Evolutionary conservation across 495 filamentous ascomycete species (phyloP).

Genomic region (Acidomyces sp.): DNA sequence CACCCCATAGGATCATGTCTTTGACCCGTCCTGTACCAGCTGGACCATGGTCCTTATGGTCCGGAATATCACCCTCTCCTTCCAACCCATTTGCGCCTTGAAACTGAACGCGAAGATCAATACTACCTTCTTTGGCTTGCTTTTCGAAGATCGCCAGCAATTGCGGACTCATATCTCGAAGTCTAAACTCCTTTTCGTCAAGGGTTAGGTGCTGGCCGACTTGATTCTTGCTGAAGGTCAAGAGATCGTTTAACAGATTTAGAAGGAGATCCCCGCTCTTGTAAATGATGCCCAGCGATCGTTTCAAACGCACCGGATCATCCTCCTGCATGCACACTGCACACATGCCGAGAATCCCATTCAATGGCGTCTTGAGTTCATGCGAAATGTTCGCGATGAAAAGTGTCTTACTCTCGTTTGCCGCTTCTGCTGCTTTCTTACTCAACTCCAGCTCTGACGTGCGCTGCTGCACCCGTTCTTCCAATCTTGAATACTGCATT

Average conservation of each 20-base stretch:
- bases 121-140: conserved; percentile 65
- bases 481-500: conserved; percentile 69
- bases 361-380: conserved; percentile 82
- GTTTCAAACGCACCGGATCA: conserved; percentile 59
- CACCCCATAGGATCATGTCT: conserved; percentile 75
- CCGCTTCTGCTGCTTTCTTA: conserved; percentile 81
- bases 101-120: conserved; percentile 58
- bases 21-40: conserved; percentile 50
- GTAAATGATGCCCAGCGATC: conserved; percentile 72
- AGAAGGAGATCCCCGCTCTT: conserved; percentile 79
- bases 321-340: conserved; percentile 85
- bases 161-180: conserved; percentile 68
- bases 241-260: conserved; percentile 76
- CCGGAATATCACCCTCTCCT: conserved; percentile 6
- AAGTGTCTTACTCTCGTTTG: conserved; percentile 86
- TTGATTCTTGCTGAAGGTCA: conserved; percentile 90
- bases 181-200: conserved; percentile 72
- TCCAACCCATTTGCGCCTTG: conserved; percentile 37
- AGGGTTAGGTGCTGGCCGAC: conserved; percentile 65
- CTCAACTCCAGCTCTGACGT: conserved; percentile 75
- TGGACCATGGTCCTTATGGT: conserved; percentile 44
- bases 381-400: conserved; percentile 96
- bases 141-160: conserved; percentile 76
- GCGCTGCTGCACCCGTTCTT: conserved; percentile 70
- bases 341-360: conserved; percentile 88